Base-by-base conservation (phyloP, 352 stramenopile genomes). In the Phytophthora chlamydospora region DNA sequence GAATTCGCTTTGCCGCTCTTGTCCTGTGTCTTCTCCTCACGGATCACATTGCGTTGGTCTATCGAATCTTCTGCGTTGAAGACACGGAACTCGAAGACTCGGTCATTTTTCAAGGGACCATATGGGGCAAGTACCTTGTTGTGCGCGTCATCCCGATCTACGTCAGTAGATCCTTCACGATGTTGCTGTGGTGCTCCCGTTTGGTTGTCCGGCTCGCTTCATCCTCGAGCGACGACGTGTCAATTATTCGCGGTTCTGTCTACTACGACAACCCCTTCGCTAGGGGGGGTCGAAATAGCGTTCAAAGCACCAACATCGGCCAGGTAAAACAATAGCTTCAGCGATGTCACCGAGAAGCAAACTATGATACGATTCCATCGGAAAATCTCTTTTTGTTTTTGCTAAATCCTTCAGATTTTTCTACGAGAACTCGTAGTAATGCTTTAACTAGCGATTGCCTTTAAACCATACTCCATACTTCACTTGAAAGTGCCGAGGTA, bases 221-320 rank as follows among this genome's bases (percentile, higher is more conserved):
- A 4, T 48, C 64, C 0, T 66, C 64, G 4, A 47, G 56, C 5
- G 29, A 58, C 13, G 61, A 73, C 14, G 35, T 61, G 0, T 49
- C 53, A 5, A 62, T 77, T 53, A 43, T 80, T 14, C 63, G 68
- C 3, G 64, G 68, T 8, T 54, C 59, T 5, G 68, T 77, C 24
- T 62, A 45, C 10, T 80, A 75, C 41, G 55, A 75, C 24, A 77
- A 73, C 27, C 66, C 66, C 35, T 62, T 73, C 33, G 46, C 46
- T 27, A 70, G 39, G 34, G 36, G 39, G 24, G 61, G 60, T 43
- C 39, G 32, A 24, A 39, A n/a, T n/a, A n/a, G n/a, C n/a, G n/a
- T n/a, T n/a, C n/a, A n/a, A n/a, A n/a, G n/a, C n/a, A n/a, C n/a
- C n/a, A n/a, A n/a, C n/a, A n/a, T n/a, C n/a, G n/a, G n/a, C n/a